Evolutionary conservation across 2,329 filamentous ascomycete species (phyloP), one percentile per base, ranked within the genome.

Genomic region (Xylariomycetidae sp.): DNA sequence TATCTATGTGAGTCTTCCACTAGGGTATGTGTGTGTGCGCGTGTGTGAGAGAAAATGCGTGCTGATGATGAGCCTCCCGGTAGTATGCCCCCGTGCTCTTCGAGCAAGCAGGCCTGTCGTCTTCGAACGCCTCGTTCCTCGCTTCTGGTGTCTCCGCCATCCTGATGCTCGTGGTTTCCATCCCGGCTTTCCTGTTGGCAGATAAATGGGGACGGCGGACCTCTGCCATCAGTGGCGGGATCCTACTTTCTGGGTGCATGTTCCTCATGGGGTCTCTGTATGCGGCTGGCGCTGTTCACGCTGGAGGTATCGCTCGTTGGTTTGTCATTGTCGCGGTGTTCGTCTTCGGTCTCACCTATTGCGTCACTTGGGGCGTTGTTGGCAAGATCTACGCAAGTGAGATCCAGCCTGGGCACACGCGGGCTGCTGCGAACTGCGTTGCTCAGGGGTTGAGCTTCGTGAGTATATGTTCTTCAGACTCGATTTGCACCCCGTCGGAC

Each of bases 41-140:
- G n/a, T n/a, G n/a, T n/a, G n/a, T n/a, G n/a, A n/a, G n/a, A n/a
- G n/a, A n/a, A n/a, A n/a, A n/a, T n/a, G n/a, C n/a, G n/a, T n/a
- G n/a, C n/a, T n/a, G n/a, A n/a, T n/a, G n/a, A n/a, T n/a, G 4
- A 17, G 25, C 10, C 3, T 6, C 9, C 6, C 8, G n/a, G 12
- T 26, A 75, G 66, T 82, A 82, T 37, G 74, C 76, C 0, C 77
- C 77, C 0, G 54, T 70, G 0, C 61, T 82, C 0, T 82, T 82
- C 43, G 56, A 65, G 16, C 72, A 76, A 32, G 74, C 77, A 2
- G 77, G 77, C 0, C 60, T 80, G 9, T 61, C 63, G 6, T 72
- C 70, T 0, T 57, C 63, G 4, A 68, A 65, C 16, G 65, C 73
- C 2, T 70, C 70, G 0, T 76, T 81, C 44, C 61, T 81, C 3